Evolutionary conservation across 129 eudicot species (phyloP), one percentile per base, ranked within the genome.

Genomic region (Centrapalus pauciflorus): DNA sequence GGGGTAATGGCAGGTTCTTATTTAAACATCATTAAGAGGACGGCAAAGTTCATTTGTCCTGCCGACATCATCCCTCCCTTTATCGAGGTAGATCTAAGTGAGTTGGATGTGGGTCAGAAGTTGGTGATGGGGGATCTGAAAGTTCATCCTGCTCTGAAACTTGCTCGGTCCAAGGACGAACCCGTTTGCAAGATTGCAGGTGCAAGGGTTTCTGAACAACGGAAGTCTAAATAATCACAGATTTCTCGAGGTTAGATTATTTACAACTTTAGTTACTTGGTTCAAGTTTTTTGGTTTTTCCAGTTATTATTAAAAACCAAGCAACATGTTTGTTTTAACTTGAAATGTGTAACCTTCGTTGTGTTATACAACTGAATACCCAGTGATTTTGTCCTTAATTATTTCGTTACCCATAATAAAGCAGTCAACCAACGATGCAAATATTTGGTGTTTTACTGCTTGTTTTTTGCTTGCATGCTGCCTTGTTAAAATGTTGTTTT

Each of bases 61-160:
- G 87, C 95, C 2, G 96, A 93, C 74, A 55, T 93, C 7, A 82
- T 93, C 51, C 99, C 99, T 3, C 96, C 99, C 10, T 93, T 55
- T 34, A 86, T 93, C 8, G 99, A 93, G 59, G 96, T 93, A 1
- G 99, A 93, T 82, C 65, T 89, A 40, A 93, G 98, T 32, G 95
- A 77, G 73, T 67, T 93, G 59, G 99, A 86, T 56, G 96, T 68
- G 25, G 96, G 96, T 17, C 87, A 89, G 71, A 93, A 89, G 78
- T 34, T 93, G 16, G 78, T 83, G 14, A 90, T 81, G 80, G 96
- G 92, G 23, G 88, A 88, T 67, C 95, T 93, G 43, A 86, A 82
- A 30, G 99, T 93, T 66, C 99, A 93, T 82, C 99, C 99, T 7
- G 95, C 90, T 43, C 55, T 93, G 7, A 89, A 84, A 82, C 85